These are phyloP conservation scores for Penicillium italicum DNA, from an alignment of 2,329 filamentous ascomycete genomes.

Conservation along the genomic window DNA sequence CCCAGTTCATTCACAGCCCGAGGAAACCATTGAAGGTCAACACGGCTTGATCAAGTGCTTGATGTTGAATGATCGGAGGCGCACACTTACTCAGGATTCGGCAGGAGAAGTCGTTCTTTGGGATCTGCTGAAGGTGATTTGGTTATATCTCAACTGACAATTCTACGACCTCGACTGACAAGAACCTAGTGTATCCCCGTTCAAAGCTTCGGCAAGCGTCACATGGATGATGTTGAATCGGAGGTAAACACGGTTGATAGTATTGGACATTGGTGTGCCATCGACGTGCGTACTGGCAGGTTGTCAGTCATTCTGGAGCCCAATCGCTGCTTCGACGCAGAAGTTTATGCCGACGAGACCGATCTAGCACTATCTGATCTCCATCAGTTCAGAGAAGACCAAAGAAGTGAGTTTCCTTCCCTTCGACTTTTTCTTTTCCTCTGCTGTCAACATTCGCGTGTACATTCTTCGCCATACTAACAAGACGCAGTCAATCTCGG, in stretches of 20 bases:
- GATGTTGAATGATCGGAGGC: constrained; percentile 82
- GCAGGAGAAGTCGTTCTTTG: constrained; percentile 92
- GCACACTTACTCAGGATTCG: constrained; percentile 87
- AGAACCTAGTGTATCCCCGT: constrained; percentile 70
- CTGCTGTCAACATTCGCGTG: not conserved
- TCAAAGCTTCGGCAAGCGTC: constrained; percentile 86
- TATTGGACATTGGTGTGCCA: constrained; percentile 92
- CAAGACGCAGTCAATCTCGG: constrained; percentile 75
- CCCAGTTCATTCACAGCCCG: constrained; percentile 65
- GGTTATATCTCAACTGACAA: not conserved
- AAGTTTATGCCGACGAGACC: constrained; percentile 92
- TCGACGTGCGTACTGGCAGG: constrained; percentile 88
- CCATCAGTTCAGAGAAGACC: constrained; percentile 85
- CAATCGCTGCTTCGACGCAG: constrained; percentile 95
- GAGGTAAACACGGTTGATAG: constrained; percentile 84
- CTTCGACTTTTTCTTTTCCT: not conserved
- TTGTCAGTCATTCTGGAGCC: constrained; percentile 88
- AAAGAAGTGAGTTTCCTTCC: constrained; percentile 65
- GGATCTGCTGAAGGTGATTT: constrained; percentile 76
- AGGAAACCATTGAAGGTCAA: constrained; percentile 87
- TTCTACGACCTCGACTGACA: not conserved
- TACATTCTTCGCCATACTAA: not conserved
- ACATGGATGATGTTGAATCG: constrained; percentile 86
- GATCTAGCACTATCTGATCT: constrained; percentile 58
- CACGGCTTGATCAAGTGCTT: constrained; percentile 92